Evolutionary conservation across 345 rosid species (phyloP), one percentile per base, ranked within the genome.

Genomic region (Citrus sp.): DNA sequence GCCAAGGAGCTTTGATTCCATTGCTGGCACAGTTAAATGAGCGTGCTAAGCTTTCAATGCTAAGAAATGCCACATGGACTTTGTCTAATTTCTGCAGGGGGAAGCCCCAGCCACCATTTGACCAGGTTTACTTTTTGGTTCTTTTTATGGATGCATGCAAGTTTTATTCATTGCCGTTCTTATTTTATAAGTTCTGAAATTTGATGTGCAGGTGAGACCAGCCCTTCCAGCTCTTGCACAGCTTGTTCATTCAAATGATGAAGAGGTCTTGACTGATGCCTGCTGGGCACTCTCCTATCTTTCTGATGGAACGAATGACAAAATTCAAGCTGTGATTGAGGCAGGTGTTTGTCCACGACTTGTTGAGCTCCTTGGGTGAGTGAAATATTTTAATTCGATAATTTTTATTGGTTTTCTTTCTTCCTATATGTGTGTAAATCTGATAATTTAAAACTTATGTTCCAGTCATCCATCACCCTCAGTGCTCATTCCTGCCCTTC

Each of bases 201-300:
- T 38, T 81, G 49, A 56, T 80, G 76, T 74, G 70, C 84, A 94
- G 98, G 96, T 92, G 71, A 85, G 85, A 77, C 96, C 97, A n/a
- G 97, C 97, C 22, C 93, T 96, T 76, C 98, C 99, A 25, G 91
- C 97, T 10, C 95, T 94, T 70, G 92, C 87, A 37, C 97, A 85
- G 16, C 90, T 96, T 73, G 85, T 96, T 73, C 93, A 94, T 85
- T 94, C 97, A 3, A 91, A 83, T 76, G 99, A 96, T 77, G 99
- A 96, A 79, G 99, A 96, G 88, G 99, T 96, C 74, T 84, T 96
- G 81, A 94, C 97, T 3, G 99, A 94, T 85, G 95, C 98, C 40
- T 96, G 99, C 77, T 96, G 99, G 99, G 98, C 98, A 12, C 93
- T 96, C 46, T 96, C 98, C 8, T 95, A 93, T 83, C 93, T 95